Base-by-base conservation (phyloP, 805 yeast genomes). In the Zygosaccharomyces lentus region DNA sequence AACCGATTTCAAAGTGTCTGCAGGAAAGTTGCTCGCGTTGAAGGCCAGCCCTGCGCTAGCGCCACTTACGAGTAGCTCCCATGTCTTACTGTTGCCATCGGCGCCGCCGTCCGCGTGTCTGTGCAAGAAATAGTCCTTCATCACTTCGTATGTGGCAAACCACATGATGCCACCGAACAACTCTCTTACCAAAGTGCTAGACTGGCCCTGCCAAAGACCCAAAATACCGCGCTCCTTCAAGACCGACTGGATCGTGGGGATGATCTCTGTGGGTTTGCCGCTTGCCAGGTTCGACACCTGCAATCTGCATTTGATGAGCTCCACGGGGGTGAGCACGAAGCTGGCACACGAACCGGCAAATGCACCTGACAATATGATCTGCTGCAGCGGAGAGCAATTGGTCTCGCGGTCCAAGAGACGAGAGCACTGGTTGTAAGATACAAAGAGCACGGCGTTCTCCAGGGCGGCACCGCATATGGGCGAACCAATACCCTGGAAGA, bases 381-480 rank as follows among this genome's bases (percentile, higher is more conserved):
- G 65, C 37, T 68, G 57, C 17, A 80, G 48, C 0, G 76, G 65
- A 6, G 74, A 49, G 9, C 65, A 56, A 2, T 55, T 40, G 4
- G 66, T 37, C 21, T 54, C 40, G 6, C 49, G 50, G 37, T 65
- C 71, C 7, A 74, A 43, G 29, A 66, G 41, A 43, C 67, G 61
- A 52, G 74, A 72, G 27, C 80, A 68, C 38, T 70, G 58, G 46
- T 77, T 78, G 56, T 83, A 85, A 9, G 82, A 70, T 43, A 84
- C 74, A 59, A 91, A 91, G 7, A 91, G 68, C 2, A 84, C 80
- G 3, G 96, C 89, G 45, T 82, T 84, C 63, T 91, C 98, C 39
- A 87, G 71, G n/a, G 95, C 84, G 0, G 97, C 96, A 0, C 97
- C 97, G 19, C 84, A 61, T 38, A 90, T 67, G 0, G 98, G 98